phyloP scores from a whole-genome alignment of 2,329 filamentous ascomycete genomes.

The Arthrobotrys conoides region DNA sequence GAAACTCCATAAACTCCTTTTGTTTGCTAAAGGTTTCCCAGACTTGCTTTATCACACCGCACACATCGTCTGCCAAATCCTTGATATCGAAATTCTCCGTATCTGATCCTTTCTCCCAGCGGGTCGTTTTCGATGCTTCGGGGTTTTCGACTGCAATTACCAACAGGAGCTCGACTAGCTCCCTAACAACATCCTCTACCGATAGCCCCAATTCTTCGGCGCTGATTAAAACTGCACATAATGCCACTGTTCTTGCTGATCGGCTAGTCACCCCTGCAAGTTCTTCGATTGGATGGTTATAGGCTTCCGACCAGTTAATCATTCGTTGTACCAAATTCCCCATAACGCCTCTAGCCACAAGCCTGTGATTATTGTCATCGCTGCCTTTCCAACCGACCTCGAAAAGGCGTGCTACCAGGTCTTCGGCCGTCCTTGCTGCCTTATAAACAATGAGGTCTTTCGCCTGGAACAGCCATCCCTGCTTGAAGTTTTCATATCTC shows the following conservation, averaged over 20 bases:
- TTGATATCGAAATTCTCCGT: conserved; percentile 42
- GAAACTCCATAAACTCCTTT: conserved; percentile 30
- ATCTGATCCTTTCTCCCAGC: neutral
- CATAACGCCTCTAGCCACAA: conserved; percentile 23
- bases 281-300: conserved; percentile 53
- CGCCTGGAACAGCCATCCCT: conserved; percentile 52
- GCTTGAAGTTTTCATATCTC: conserved; percentile 46
- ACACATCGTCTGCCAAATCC: conserved; percentile 38
- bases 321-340: conserved; percentile 35
- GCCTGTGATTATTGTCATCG: neutral
- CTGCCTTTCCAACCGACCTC: conserved; percentile 47
- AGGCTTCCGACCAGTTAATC: conserved; percentile 48
- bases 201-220: conserved; percentile 14
- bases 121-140: conserved; percentile 6
- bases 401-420: conserved; percentile 49
- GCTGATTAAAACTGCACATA: conserved; percentile 23
- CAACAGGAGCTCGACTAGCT: conserved; percentile 45
- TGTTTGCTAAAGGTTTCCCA: conserved; percentile 30
- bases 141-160: conserved; percentile 53
- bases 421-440: conserved; percentile 43
- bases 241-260: conserved; percentile 46
- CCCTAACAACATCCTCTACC: conserved; percentile 32
- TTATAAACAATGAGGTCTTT: conserved; percentile 40
- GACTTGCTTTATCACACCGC: conserved; percentile 23
- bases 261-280: conserved; percentile 48